Percentiles rank a stretch among this genome's conserved stretches.
These are phyloP conservation scores for Dioscorea cayenensis DNA, from an alignment of 116 monocot species.

Conservation along the genomic window DNA sequence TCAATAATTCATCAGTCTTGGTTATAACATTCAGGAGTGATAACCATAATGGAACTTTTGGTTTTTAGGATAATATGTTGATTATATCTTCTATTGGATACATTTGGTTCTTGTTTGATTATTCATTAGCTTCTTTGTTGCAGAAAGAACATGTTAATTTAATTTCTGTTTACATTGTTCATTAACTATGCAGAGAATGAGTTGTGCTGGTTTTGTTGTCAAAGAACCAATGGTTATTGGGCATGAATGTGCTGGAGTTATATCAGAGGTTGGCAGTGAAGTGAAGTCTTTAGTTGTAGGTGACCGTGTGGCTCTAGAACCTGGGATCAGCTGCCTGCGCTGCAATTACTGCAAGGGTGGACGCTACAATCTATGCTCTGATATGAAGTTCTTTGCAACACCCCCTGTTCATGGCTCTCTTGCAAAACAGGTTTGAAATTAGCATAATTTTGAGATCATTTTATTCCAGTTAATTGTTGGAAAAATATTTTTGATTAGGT, in stretches of 20 bases:
- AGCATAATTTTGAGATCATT: not conserved
- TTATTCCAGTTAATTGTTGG: too few relatives aligned
- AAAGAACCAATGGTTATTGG: constrained; percentile 97
- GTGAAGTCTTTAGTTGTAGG: constrained; percentile 58
- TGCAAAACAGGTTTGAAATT: constrained; percentile 59
- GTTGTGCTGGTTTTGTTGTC: constrained; percentile 72
- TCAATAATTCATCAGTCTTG: too few relatives aligned
- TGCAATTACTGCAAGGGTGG: constrained; percentile 89
- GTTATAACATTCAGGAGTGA: not conserved
- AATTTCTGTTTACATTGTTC: not conserved
- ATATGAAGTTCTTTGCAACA: constrained; percentile 97
- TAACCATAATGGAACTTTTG: not conserved
- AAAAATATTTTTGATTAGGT: too few relatives aligned
- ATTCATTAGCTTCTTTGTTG: not conserved
- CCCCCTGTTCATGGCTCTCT: constrained; percentile 94
- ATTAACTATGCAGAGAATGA: constrained; percentile 41
- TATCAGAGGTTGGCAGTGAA: constrained; percentile 86
- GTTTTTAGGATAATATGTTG: too few relatives aligned
- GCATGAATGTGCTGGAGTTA: constrained; percentile 88
- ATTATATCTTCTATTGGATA: not conserved
- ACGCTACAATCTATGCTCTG: constrained; percentile 86
- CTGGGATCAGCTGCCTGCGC: constrained; percentile 78
- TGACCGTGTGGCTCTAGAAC: constrained; percentile 86
- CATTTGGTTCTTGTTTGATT: not conserved
- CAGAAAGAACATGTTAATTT: not conserved